Conservation (phyloP, 2,329 filamentous ascomycete species). For the Talaromyces pinophilus region DNA sequence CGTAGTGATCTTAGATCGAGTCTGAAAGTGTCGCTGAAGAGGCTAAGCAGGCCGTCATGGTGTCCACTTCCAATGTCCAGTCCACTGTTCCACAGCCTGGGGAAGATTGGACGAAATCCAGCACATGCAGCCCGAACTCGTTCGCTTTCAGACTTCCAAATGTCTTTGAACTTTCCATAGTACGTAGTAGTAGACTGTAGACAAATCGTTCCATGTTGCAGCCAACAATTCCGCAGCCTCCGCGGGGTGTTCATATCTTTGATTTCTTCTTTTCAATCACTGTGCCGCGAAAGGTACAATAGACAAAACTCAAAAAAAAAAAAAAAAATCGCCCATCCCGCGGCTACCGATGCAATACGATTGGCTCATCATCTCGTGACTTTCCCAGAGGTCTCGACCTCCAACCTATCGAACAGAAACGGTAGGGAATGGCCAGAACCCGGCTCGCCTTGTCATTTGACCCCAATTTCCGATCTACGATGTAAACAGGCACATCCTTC, state of each 20-base stretch:
- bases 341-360: constrained; percentile 18
- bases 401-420: neutral
- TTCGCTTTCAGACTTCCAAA: neutral
- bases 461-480: constrained; percentile 9
- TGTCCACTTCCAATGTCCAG: too few species aligned
- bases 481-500: constrained; percentile 4
- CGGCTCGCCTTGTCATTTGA: constrained; percentile 1
- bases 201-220: neutral
- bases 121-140: constrained; percentile 11
- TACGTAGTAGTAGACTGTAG: neutral
- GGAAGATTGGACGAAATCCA: constrained; percentile 9
- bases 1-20: constrained; percentile 11
- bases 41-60: neutral
- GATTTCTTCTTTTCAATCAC: neutral
- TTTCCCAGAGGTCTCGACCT: constrained; percentile 1
- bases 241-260: neutral
- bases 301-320: constrained; percentile 7
- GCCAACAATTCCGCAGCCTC: neutral
- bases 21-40: constrained; percentile 3
- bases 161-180: neutral
- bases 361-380: constrained; percentile 14
- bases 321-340: constrained; percentile 9
- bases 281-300: neutral
- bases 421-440: constrained; percentile 11
- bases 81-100: constrained; percentile 1